Base-by-base conservation (phyloP, 78 protist species). In the Thecamonas trahens region DNA sequence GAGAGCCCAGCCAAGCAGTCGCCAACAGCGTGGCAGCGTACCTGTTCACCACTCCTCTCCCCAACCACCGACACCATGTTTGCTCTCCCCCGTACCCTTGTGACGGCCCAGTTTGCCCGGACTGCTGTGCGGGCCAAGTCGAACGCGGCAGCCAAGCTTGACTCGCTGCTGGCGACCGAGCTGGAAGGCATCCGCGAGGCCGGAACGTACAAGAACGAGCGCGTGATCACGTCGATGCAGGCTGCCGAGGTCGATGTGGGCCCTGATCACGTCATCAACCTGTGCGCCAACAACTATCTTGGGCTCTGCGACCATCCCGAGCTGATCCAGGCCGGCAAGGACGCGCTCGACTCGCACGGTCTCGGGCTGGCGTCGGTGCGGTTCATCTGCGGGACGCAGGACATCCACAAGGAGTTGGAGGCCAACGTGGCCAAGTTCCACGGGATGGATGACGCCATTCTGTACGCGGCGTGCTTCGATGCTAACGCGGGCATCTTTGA, bases 401-500 rank as follows among this genome's bases (percentile, higher is more conserved):
- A 82, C 69, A 63, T 83, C 32, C 91, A 87, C 83, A 80, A 79
- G 72, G 58, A 31, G 31, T 77, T 87, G 13, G 91, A 84, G 72
- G 9, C 44, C 13, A 15, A 13, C 45, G 42, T 79, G n/a, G 11
- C 82, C 28, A 8, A 1, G 17, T 86, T 83, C 67, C 84, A 77
- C 54, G 71, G 75, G n/a, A 83, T 67, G 15, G 74, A 79, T 29
- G 91, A 84, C 35, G 44, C 81, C 35, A 83, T 83, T 3, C 73
- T 83, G n/a, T 83, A 65, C 80, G 1, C 86, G 9, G n/a, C 76
- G 15, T 86, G 91, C 63, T 86, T 86, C 66, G 90, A 86, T 31
- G 91, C 91, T 34, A 72, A 72, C 53, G 87, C 87, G 6, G 91
- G 91, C 17, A 3, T 86, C 9, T 88, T 88, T 47, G 92, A 88